Conservation (phyloP, 768 basidiomycete genomes). For the Russula lepida region DNA sequence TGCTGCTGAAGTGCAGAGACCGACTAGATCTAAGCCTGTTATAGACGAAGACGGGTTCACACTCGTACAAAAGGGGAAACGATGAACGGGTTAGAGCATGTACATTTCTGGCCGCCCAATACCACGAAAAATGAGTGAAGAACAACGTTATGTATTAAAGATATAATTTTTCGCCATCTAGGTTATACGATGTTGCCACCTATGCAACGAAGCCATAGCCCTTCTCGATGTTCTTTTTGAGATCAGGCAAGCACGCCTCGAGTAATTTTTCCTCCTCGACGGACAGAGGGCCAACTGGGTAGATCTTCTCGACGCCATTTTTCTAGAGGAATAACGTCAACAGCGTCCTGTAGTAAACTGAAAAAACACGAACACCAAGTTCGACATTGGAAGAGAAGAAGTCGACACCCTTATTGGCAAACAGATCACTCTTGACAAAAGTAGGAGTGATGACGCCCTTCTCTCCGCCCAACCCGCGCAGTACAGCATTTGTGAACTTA, state of each 20-base stretch:
- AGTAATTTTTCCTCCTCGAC: conserved; percentile 80
- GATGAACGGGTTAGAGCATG: conserved; percentile 11
- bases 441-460: conserved; percentile 68
- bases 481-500: conserved; percentile 53
- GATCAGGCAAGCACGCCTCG: conserved; percentile 79
- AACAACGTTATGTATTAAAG: conserved; percentile 13
- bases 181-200: conserved; percentile 8
- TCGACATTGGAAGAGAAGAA: conserved; percentile 95
- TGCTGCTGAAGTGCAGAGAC: conserved; percentile 19
- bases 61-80: conserved; percentile 48
- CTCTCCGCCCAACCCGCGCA: conserved; percentile 59
- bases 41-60: conserved; percentile 94
- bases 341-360: neutral
- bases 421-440: conserved; percentile 86
- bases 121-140: neutral
- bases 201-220: conserved; percentile 64
- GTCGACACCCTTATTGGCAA: conserved; percentile 74
- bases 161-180: conserved; percentile 6
- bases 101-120: conserved; percentile 4
- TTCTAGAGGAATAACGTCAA: conserved; percentile 32
- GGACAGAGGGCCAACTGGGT: conserved; percentile 71
- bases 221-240: conserved; percentile 98
- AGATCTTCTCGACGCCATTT: conserved; percentile 90
- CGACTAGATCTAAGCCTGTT: conserved; percentile 49
- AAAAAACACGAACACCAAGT: conserved; percentile 63